Evolutionary conservation across 768 basidiomycete genomes (phyloP), one percentile per base, ranked within the genome.

Genomic region (Guyanaporus albipodus): DNA sequence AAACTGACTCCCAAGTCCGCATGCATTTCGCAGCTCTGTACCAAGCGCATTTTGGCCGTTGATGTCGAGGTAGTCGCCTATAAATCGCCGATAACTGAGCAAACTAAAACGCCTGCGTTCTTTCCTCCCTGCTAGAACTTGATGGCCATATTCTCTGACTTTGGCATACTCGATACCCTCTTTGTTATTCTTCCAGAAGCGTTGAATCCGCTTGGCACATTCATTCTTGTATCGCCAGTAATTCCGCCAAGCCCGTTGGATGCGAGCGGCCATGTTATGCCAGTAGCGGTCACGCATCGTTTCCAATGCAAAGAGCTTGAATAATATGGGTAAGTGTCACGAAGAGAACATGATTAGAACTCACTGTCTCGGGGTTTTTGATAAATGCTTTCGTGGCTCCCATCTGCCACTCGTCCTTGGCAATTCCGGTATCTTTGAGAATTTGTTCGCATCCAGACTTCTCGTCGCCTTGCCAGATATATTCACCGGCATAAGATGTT

Each of bases 131-230:
- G 84, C 94, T 4, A 98, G 77, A 15, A 98, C 73, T 60, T 95
- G 84, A 59, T 99, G 95, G 0, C 96, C 94, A 52, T 95, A 90
- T 54, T 96, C 93, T n/a, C 96, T 79, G 46, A 87, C 74, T 60
- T 96, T 83, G 15, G 88, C 85, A 62, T 92, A 97, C 22, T 81
- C 89, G 39, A 98, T 77, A 15, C 79, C 77, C 62, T 97, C 93
- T 67, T 97, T 98, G 75, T 97, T 97, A 68, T 91, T 91, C 74
- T 86, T 91, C 96, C 96, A 99, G 78, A 97, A 98, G 45, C 94
- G 75, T 64, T 98, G 96, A 44, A 99, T 98, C 43, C 92, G 86
- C 27, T 79, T 80, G 10, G 96, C 96, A 59, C 91, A 95, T 62
- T 97, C 96, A 57, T 93, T 81, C 69, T 89, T 92, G 70, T 96